phyloP scores from a whole-genome alignment of 177 flowering plant species.

The Tripterygium wilfordii region DNA sequence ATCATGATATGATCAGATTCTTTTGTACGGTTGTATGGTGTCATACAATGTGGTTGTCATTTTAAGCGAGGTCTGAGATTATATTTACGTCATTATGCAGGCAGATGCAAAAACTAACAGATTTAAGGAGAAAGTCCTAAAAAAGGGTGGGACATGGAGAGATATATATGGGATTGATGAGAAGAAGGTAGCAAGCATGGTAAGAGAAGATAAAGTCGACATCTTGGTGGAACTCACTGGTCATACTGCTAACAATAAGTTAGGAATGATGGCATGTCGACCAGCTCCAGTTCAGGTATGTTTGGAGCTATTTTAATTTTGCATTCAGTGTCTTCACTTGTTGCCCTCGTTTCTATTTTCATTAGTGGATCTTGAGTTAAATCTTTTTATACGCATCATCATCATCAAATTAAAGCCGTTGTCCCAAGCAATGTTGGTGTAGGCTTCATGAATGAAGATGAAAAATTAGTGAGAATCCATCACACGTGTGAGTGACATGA shows the following conservation, averaged over 20 bases:
- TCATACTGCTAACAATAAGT: constrained; percentile 95
- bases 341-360: too few species aligned
- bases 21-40: too few species aligned
- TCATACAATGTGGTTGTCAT: too few species aligned
- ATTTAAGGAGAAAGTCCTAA: constrained; percentile 76
- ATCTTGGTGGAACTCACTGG: constrained; percentile 98
- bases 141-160: constrained; percentile 89
- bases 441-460: too few species aligned
- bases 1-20: too few species aligned
- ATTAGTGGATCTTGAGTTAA: too few species aligned
- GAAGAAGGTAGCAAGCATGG: constrained; percentile 88
- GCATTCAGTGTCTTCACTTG: too few species aligned
- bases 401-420: too few species aligned
- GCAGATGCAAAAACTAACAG: constrained; percentile 90
- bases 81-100: constrained; percentile 30
- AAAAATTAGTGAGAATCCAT: too few species aligned
- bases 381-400: too few species aligned
- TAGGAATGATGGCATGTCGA: constrained; percentile 94
- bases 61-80: background rate
- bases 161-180: constrained; percentile 97
- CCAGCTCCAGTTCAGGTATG: constrained; percentile 97
- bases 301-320: background rate
- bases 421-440: too few species aligned
- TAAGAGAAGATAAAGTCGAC: constrained; percentile 91
- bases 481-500: too few species aligned